Evolutionary conservation across 2,329 filamentous ascomycete species (phyloP), one percentile per base, ranked within the genome.

Genomic region (Fusarium ramigenum): DNA sequence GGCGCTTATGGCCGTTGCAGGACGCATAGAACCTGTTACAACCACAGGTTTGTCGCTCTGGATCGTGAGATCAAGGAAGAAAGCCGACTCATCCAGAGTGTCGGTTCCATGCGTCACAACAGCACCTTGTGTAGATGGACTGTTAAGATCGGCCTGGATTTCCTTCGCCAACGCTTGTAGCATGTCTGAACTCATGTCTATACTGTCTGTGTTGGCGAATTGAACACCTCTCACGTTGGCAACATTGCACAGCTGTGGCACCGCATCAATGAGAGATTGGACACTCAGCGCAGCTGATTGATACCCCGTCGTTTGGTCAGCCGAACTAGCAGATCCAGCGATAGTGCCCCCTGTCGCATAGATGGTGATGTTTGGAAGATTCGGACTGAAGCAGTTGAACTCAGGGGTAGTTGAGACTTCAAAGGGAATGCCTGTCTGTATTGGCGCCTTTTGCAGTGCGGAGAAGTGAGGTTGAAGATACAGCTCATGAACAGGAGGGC

Each of bases 91-190:
- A 75, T 91, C 90, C 3, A 92, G 83, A 0, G 88, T 91, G 75
- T 92, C 90, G 14, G 90, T 92, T 53, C 90, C 90, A 74, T 92
- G 90, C 1, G 90, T 91, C 60, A 92, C 82, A 10, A 91, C 87
- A 11, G 87, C 87, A 40, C 86, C 89, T 80, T 82, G 79, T 39
- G 79, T 80, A 56, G 80, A 73, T n/a, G 81, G 80, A 63, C 76
- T 78, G 32, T 85, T 83, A 8, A 90, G 81, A 62, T 87, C 86
- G 10, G 70, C 69, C 62, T 87, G 86, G 59, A 90, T 85, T 61
- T 82, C 80, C 30, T 85, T 81, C 10, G 85, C 83, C 40, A 90
- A 76, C 32, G 81, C 83, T 25, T 89, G 80, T 39, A 87, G 82
- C 60, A 88, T 83, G 10, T 79, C 82, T 23, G 85, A 80, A 36